phyloP scores from a whole-genome alignment of 768 basidiomycete genomes.

The Termitomyces sp. region DNA sequence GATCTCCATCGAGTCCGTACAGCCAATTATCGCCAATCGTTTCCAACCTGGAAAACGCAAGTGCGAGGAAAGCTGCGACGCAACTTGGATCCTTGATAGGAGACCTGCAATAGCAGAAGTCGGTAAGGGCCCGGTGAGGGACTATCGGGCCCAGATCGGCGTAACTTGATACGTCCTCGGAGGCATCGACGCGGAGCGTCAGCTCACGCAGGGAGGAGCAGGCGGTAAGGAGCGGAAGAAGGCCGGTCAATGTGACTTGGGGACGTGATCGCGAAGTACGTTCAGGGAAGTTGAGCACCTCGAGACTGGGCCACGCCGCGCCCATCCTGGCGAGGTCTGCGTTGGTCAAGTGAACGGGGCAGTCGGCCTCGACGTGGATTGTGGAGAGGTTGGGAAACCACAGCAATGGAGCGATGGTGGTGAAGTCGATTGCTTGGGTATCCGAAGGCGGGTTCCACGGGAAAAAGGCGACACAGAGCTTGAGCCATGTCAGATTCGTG shows the following conservation, averaged over 20 bases:
- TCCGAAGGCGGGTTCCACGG: background rate
- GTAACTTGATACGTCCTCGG: slow-evolving; percentile 6
- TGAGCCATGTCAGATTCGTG: slow-evolving; percentile 1
- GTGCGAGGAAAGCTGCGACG: slow-evolving; percentile 1
- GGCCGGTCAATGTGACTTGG: slow-evolving; percentile 2
- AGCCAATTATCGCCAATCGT: slow-evolving; percentile 5
- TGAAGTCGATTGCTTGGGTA: background rate
- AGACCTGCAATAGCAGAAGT: slow-evolving; percentile 9
- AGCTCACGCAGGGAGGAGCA: slow-evolving; percentile 5
- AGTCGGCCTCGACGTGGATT: slow-evolving; percentile 1
- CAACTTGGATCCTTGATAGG: slow-evolving; percentile 1
- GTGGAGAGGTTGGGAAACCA: background rate
- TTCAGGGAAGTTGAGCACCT: slow-evolving; percentile 6
- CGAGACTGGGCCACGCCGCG: slow-evolving; percentile 8
- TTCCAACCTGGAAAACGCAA: background rate
- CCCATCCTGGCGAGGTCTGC: slow-evolving; percentile 2
- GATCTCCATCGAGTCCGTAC: background rate
- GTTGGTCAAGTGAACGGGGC: slow-evolving; percentile 3
- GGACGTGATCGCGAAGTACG: background rate
- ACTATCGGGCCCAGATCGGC: slow-evolving; percentile 4
- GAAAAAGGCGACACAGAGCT: background rate
- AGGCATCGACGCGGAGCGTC: slow-evolving; percentile 9
- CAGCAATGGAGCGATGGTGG: slow-evolving; percentile 1
- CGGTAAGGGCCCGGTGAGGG: slow-evolving; percentile 3
- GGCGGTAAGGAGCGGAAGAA: slow-evolving; percentile 1